phyloP scores from a whole-genome alignment of 129 eudicot species.

The Flaveria robusta region DNA sequence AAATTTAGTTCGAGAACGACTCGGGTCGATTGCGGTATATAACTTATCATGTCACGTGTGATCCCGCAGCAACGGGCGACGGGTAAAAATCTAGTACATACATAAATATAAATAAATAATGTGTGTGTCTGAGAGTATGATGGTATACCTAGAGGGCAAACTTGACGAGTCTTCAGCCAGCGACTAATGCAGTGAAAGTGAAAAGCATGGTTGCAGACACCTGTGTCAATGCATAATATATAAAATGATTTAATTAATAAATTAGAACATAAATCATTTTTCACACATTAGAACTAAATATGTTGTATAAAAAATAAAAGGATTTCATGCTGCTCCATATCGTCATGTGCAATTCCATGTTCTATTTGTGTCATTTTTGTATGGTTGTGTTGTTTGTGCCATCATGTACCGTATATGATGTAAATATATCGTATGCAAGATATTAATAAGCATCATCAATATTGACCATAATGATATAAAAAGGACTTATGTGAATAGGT shows the following conservation, averaged over 20 bases:
- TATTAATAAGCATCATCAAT: background rate
- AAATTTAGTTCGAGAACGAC: too few relatives aligned
- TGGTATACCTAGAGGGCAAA: constrained; percentile 70
- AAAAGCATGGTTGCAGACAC: constrained; percentile 89
- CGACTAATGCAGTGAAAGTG: constrained; percentile 94
- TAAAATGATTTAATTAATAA: background rate
- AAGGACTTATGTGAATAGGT: background rate
- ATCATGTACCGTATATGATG: background rate
- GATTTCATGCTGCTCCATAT: background rate
- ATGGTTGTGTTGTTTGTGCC: background rate
- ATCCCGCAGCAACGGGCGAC: too few relatives aligned
- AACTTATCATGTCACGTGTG: too few relatives aligned
- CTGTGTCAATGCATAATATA: constrained; percentile 26
- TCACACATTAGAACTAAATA: constrained; percentile 7
- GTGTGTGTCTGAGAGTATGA: too few relatives aligned
- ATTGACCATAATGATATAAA: background rate
- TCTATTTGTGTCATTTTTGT: background rate
- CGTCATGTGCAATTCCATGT: background rate
- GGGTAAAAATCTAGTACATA: too few relatives aligned
- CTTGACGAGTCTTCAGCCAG: constrained; percentile 92
- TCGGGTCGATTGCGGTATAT: too few relatives aligned
- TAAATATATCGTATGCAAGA: background rate
- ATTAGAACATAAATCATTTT: background rate
- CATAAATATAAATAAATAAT: too few relatives aligned
- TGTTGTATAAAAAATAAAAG: too few relatives aligned